phyloP scores from a whole-genome alignment of 345 rosid species.

The Eucalyptus tenuipes region DNA sequence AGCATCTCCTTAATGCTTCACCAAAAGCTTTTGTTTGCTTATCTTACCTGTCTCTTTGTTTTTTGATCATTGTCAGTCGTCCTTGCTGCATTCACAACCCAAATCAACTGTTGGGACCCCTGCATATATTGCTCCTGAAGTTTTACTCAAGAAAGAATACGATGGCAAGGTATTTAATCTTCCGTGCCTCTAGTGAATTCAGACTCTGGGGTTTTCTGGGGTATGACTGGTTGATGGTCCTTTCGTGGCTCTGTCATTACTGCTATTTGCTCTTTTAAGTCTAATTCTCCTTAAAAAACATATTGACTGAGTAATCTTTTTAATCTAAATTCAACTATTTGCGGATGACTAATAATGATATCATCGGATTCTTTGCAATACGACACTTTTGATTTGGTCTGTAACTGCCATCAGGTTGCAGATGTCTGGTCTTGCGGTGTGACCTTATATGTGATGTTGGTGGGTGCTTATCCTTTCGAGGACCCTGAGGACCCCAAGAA shows the following conservation, averaged over 20 bases:
- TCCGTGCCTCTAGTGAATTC: not conserved
- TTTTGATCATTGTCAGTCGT: constrained; percentile 41
- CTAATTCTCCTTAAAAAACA: not conserved
- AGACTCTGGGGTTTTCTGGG: not conserved
- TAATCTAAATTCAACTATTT: not conserved
- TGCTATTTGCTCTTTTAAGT: not conserved
- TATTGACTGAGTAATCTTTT: not conserved
- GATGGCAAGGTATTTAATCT: constrained; percentile 74
- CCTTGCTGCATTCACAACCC: constrained; percentile 93
- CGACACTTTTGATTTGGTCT: not conserved
- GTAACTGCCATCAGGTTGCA: constrained; percentile 49
- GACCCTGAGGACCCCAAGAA: constrained; percentile 97
- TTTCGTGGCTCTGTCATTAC: not conserved
- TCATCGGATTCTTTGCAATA: not conserved
- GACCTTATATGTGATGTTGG: constrained; percentile 91
- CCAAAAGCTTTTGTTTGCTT: not conserved
- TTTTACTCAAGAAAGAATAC: constrained; percentile 89
- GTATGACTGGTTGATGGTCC: not conserved
- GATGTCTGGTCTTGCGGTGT: constrained; percentile 99
- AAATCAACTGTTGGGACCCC: constrained; percentile 99
- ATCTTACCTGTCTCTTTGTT: not conserved
- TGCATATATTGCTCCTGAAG: constrained; percentile 99
- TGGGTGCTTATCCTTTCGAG: constrained; percentile 98
- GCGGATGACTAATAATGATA: not conserved
- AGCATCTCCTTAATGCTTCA: not conserved